These are phyloP conservation scores for Colletotrichum lupini DNA, from an alignment of 2,329 filamentous ascomycete genomes.

Conservation along the genomic window DNA sequence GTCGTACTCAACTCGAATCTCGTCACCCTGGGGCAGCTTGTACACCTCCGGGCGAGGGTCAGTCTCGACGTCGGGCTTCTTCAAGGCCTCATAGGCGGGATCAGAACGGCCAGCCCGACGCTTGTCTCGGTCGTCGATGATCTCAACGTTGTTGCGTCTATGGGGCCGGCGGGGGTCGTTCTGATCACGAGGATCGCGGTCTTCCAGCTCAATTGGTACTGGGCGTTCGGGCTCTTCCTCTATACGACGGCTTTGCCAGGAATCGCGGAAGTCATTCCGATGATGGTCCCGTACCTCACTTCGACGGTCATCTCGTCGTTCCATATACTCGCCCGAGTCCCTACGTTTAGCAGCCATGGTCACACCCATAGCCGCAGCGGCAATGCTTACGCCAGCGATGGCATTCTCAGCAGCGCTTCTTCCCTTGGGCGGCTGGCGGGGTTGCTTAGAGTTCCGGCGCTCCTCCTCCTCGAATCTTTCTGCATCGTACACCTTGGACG, in stretches of 20 bases:
- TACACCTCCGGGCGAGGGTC: constrained; percentile 28
- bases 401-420: constrained; percentile 56
- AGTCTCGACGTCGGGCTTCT: not conserved
- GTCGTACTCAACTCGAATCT: constrained; percentile 36
- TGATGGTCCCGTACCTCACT: constrained; percentile 10
- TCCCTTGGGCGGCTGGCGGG: constrained; percentile 48
- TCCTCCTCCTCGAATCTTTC: constrained; percentile 52
- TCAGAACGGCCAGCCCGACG: constrained; percentile 44
- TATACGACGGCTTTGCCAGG: constrained; percentile 41
- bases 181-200: constrained; percentile 46
- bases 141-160: constrained; percentile 34
- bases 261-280: constrained; percentile 37
- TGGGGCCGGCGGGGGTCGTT: constrained; percentile 39
- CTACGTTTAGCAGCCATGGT: constrained; percentile 52
- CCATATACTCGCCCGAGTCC: constrained; percentile 41
- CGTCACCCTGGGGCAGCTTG: constrained; percentile 32
- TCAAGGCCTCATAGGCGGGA: constrained; percentile 37
- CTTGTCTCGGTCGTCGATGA: constrained; percentile 39
- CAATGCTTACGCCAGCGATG: constrained; percentile 59
- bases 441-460: constrained; percentile 44
- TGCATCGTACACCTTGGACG: constrained; percentile 73
- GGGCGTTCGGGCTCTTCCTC: constrained; percentile 40
- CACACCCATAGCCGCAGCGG: constrained; percentile 61
- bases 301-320: constrained; percentile 37
- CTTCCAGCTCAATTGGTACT: constrained; percentile 33